Evolutionary conservation across 345 rosid species (phyloP), one percentile per base, ranked within the genome.

Genomic region (Rhizophora mangle): DNA sequence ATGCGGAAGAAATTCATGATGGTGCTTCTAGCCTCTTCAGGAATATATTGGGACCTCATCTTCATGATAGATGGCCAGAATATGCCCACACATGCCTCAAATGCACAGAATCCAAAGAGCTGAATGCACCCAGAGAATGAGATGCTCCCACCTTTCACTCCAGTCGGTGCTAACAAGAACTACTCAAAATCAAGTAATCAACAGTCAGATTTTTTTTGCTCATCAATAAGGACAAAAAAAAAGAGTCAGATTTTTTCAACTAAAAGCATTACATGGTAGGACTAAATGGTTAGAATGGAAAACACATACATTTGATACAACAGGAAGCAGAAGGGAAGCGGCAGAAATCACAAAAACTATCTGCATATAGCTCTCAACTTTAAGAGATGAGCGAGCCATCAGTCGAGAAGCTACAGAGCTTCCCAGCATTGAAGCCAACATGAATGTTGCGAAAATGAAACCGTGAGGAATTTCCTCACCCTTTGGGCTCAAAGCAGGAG

Each of bases 21-120:
- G 77, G 98, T 94, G 87, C 97, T 91, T 72, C 98, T 81, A 76
- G 98, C 93, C 78, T 94, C 98, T 83, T 94, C 98, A 1, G 98
- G 98, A 69, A 94, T 89, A 82, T 91, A 94, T 60, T 94, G 98
- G 64, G 97, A 94, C 77, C 98, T 85, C 98, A 94, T 94, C 83
- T 94, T 94, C 98, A 94, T 91, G 63, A 94, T 94, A 60, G 97
- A 94, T 52, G 98, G 97, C 97, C 97, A 94, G 82, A 91, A 94
- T 76, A 91, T 79, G 31, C 98, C 97, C 0, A 88, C 97, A 82
- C 98, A 94, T 31, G 90, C 84, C 84, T 94, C 98, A 65, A 94
- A 94, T n/a, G 85, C 79, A 62, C 98, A 94, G 83, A 94, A 94
- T 68, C 97, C 97, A 61, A 91, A 82, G 46, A 94, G 87, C 85